A percentile compares a stretch with the other conserved stretches of the same genome.
These are phyloP conservation scores for Gaertneriomyces sp. DNA, from an alignment of 192 early-diverging fungal genomes.

Conservation along the genomic window DNA sequence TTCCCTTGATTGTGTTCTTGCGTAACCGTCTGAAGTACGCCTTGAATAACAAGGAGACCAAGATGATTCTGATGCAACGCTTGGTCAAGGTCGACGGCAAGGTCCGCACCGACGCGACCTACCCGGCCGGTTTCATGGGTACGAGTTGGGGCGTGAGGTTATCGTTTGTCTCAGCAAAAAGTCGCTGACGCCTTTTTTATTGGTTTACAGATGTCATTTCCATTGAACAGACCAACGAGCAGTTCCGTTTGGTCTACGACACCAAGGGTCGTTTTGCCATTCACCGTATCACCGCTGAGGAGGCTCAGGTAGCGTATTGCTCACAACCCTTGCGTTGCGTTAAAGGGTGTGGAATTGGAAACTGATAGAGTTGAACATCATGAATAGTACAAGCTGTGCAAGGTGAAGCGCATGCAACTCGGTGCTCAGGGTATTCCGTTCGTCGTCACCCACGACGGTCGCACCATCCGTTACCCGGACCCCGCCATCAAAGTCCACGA, in stretches of 20 bases:
- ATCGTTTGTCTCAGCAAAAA: too few relatives aligned
- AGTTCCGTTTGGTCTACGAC: constrained; percentile 99
- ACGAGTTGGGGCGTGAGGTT: too few relatives aligned
- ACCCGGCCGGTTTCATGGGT: constrained; percentile 97
- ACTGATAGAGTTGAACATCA: too few relatives aligned
- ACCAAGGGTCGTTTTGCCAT: constrained; percentile 99
- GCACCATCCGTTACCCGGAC: constrained; percentile 99
- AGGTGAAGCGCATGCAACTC: constrained; percentile 93
- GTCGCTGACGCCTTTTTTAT: too few relatives aligned
- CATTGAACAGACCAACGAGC: constrained; percentile 95
- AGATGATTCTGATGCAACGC: constrained; percentile 95
- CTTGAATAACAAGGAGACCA: constrained; percentile 94
- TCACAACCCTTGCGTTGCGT: too few relatives aligned
- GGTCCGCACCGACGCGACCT: constrained; percentile 94
- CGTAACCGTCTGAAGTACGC: constrained; percentile 99
- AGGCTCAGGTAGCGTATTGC: constrained; percentile 66
- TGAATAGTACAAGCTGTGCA: constrained; percentile 96
- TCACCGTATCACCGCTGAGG: constrained; percentile 97
- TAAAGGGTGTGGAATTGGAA: too few relatives aligned
- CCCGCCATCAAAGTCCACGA: constrained; percentile 99
- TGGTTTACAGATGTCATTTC: constrained; percentile 71
- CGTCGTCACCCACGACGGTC: constrained; percentile 97
- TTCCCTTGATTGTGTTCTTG: constrained; percentile 96
- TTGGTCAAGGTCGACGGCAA: constrained; percentile 99
- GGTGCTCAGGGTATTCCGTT: constrained; percentile 95